These are phyloP conservation scores for Pyrenula massariospora DNA, from an alignment of 495 filamentous ascomycete genomes.

Conservation along the genomic window DNA sequence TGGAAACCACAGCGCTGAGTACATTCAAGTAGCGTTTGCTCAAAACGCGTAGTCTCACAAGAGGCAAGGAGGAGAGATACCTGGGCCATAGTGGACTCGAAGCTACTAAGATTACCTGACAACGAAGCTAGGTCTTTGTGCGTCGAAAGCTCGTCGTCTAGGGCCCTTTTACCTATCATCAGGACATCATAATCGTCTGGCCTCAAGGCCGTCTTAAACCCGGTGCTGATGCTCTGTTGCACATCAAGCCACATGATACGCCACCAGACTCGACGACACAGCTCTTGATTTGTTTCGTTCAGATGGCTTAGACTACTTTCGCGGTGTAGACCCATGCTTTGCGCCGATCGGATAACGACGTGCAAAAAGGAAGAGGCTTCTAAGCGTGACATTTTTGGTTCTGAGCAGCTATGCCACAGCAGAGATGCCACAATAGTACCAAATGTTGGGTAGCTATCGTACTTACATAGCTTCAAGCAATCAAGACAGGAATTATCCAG, in stretches of 20 bases:
- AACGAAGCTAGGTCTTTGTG: not conserved
- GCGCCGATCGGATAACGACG: not conserved
- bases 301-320: not conserved
- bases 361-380: not conserved
- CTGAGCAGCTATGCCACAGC: not conserved
- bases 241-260: not conserved
- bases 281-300: not conserved
- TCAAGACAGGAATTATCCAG: not conserved
- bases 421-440: not conserved
- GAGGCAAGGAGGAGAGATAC: not conserved
- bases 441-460: not conserved
- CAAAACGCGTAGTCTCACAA: not conserved
- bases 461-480: not conserved
- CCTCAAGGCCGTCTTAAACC: not conserved
- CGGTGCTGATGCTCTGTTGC: not conserved
- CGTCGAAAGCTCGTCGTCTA: not conserved
- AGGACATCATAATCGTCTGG: not conserved
- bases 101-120: not conserved
- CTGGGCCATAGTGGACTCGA: not conserved
- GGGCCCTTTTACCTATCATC: not conserved
- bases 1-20: not conserved
- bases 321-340: not conserved
- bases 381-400: not conserved
- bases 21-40: not conserved
- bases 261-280: not conserved